Evolutionary conservation across 345 rosid genomes (phyloP), one percentile per base, ranked within the genome.

Genomic region (Boechera divaricarpa): DNA sequence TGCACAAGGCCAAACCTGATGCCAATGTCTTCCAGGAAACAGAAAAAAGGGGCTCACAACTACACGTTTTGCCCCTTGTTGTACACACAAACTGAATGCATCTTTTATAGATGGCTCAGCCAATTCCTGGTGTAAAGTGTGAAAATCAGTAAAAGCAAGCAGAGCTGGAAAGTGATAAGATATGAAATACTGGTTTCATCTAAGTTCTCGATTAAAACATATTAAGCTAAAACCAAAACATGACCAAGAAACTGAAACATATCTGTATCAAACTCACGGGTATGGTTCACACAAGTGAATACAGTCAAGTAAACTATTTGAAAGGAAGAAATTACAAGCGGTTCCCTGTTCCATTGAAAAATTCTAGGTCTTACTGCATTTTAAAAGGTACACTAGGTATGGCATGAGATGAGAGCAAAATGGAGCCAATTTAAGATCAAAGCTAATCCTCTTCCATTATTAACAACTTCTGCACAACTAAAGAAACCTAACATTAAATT

Each of bases 21-120:
- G 83, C 98, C 98, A 94, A 54, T 94, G 98, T 73, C 96, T 84
- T 70, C 98, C 98, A 0, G 97, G 98, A 74, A 89, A 90, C 62
- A 94, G 89, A 74, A 94, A 95, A 95, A 82, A 92, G 92, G 99
- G 98, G 81, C 91, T 88, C 38, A 94, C 88, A 67, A 94, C 88
- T 65, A 95, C 93, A 16, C 94, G 92, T 74, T 63, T 77, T 0
- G 93, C 97, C 13, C 99, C 99, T 84, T 80, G 83, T 78, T 41
- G 79, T 77, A 94, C 88, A 68, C 99, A 94, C 36, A 70, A 81
- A 78, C 80, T 78, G 67, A 88, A 92, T 38, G 98, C 98, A 80
- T 87, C 89, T 78, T 53, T 87, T 67, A 94, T 94, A 2, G 97
- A 90, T 63, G 99, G 98, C 52, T 86, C 88, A 57, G 95, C 98